These are phyloP conservation scores for Carex myosuroides DNA, from an alignment of 176 grass and related monocot genomes.

Conservation along the genomic window DNA sequence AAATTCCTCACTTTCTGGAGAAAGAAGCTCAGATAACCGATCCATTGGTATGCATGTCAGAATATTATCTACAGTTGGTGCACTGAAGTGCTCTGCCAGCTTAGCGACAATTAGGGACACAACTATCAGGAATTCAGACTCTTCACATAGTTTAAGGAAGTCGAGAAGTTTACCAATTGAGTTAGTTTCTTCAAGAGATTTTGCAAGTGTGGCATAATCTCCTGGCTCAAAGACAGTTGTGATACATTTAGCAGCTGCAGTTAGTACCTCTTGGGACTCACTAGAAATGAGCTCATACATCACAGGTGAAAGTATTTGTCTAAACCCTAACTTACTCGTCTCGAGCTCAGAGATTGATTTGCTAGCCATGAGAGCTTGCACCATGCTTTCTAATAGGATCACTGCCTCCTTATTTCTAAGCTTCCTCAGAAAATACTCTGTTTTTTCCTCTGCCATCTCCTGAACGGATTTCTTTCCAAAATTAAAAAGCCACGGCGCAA, in stretches of 20 bases:
- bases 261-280: slow-evolving; percentile 36
- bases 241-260: slow-evolving; percentile 38
- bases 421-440: slow-evolving; percentile 40
- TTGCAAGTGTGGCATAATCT: slow-evolving; percentile 42
- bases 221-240: slow-evolving; percentile 34
- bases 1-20: slow-evolving; percentile 48
- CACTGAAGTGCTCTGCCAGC: slow-evolving; percentile 50
- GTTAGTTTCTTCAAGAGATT: slow-evolving; percentile 52
- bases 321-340: slow-evolving; percentile 46
- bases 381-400: slow-evolving; percentile 41
- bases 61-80: slow-evolving; percentile 37
- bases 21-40: slow-evolving; percentile 44
- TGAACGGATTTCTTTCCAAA: slow-evolving; percentile 55
- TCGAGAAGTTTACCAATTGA: slow-evolving; percentile 41
- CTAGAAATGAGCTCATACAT: slow-evolving; percentile 52
- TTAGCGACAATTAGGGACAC: slow-evolving; percentile 45
- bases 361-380: slow-evolving; percentile 61
- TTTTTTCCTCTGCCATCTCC: slow-evolving; percentile 39
- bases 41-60: slow-evolving; percentile 58
- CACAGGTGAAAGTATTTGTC: slow-evolving; percentile 42
- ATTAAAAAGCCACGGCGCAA: slow-evolving; percentile 71
- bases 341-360: slow-evolving; percentile 63
- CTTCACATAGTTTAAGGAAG: slow-evolving; percentile 41
- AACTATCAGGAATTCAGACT: slow-evolving; percentile 36
- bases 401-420: slow-evolving; percentile 39